Percentiles rank a stretch among this genome's conserved stretches.
Conservation (phyloP, 2,329 filamentous ascomycete genomes). For the Aspergillus viridinutans region DNA sequence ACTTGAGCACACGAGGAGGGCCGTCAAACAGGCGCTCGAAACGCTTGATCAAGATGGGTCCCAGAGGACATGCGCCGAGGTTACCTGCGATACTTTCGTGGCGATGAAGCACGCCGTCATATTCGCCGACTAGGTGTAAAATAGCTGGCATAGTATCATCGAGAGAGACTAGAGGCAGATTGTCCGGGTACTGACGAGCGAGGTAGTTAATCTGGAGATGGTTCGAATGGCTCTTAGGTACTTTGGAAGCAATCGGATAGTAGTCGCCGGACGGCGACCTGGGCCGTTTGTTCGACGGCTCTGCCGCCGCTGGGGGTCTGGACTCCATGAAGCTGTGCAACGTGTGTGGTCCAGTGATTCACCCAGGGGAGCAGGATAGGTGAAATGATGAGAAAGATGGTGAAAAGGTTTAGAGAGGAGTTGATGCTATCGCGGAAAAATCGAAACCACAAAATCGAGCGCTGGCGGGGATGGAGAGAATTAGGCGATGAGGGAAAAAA, state of each 20-base stretch:
- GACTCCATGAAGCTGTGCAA: constrained; percentile 29
- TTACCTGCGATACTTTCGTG: constrained; percentile 85
- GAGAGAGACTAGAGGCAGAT: constrained; percentile 58
- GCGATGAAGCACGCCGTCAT: constrained; percentile 78
- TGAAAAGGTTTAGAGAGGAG: not conserved
- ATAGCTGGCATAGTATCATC: constrained; percentile 72
- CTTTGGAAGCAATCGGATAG: constrained; percentile 44
- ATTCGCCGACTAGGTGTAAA: constrained; percentile 68
- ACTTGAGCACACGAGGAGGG: constrained; percentile 64
- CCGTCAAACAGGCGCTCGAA: constrained; percentile 85
- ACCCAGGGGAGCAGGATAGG: not conserved
- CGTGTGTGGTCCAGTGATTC: not conserved
- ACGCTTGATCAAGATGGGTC: constrained; percentile 76
- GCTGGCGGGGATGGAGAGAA: constrained; percentile 1
- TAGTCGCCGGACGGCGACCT: constrained; percentile 42
- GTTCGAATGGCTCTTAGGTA: constrained; percentile 52
- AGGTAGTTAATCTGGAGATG: constrained; percentile 67
- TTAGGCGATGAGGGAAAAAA: constrained; percentile 1
- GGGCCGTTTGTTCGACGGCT: constrained; percentile 42
- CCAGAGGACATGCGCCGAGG: constrained; percentile 75
- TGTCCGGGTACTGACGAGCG: constrained; percentile 58
- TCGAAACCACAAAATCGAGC: not conserved
- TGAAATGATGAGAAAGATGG: not conserved
- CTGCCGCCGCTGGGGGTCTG: constrained; percentile 27
- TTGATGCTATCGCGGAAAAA: not conserved